Percentiles rank a stretch among this genome's conserved stretches.
Conservation (phyloP, 2,329 filamentous ascomycete species). For the Fusarium sp. region DNA sequence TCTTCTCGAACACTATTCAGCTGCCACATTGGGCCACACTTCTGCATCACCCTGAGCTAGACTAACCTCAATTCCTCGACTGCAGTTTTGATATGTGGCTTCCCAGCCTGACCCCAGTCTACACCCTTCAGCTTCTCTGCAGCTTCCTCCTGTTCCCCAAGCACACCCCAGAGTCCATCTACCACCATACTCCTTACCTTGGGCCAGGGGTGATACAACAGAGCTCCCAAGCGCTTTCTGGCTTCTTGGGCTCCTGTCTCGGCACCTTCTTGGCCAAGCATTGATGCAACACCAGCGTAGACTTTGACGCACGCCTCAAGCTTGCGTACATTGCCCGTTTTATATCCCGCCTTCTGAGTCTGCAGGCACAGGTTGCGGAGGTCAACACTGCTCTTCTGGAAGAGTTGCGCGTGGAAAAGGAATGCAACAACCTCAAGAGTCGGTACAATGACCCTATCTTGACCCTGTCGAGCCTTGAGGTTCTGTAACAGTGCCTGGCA, state of each 20-base stretch:
- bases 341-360: conserved; percentile 83
- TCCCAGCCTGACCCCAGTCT: conserved; percentile 69
- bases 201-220: conserved; percentile 87
- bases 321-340: conserved; percentile 83
- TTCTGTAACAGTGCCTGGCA: conserved; percentile 65
- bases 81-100: conserved; percentile 56
- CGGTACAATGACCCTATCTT: conserved; percentile 80
- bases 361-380: conserved; percentile 72
- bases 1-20: conserved; percentile 13
- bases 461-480: conserved; percentile 62
- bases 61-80: conserved; percentile 55
- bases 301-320: conserved; percentile 83
- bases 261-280: conserved; percentile 35
- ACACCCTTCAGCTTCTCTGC: conserved; percentile 59
- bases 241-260: conserved; percentile 61
- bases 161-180: conserved; percentile 68
- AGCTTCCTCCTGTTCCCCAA: conserved; percentile 46
- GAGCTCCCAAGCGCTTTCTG: conserved; percentile 74
- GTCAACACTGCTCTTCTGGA: conserved; percentile 56
- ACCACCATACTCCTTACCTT: conserved; percentile 71
- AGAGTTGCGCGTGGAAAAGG: conserved; percentile 72
- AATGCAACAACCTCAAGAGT: conserved; percentile 82
- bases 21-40: conserved; percentile 22
- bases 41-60: conserved; percentile 46
- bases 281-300: conserved; percentile 74